phyloP scores from a whole-genome alignment of 176 grass and related monocot species.

The Triticum turgidum region DNA sequence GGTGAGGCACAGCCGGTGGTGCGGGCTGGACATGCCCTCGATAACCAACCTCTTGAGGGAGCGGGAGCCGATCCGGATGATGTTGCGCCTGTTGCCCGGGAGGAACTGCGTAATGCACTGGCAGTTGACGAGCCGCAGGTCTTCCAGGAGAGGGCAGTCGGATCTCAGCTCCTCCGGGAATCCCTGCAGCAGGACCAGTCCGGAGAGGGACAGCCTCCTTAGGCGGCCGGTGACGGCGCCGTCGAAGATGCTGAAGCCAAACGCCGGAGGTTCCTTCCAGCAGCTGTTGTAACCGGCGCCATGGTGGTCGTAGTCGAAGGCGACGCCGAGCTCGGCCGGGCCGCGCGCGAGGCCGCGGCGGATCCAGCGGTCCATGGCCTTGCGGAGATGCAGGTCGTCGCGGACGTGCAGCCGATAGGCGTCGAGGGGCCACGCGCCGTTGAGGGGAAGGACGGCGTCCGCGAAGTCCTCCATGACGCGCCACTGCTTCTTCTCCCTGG shows the following conservation, averaged over 20 bases:
- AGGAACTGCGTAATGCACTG: neutral
- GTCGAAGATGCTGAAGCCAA: neutral
- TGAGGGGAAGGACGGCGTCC: neutral
- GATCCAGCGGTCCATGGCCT: neutral
- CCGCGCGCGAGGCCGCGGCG: constrained; percentile 1
- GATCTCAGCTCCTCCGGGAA: neutral
- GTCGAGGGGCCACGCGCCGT: neutral
- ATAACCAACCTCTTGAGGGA: neutral
- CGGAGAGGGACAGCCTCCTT: neutral
- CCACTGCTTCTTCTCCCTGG: neutral
- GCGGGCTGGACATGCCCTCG: neutral
- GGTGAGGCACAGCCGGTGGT: neutral
- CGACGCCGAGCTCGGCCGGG: neutral
- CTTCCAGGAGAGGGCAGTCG: neutral
- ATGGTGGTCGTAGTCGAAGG: neutral
- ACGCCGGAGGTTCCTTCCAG: neutral
- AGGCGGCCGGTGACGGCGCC: neutral
- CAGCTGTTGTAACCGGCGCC: too few species aligned
- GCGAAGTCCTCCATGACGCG: neutral
- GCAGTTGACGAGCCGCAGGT: neutral
- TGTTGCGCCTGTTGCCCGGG: too few species aligned
- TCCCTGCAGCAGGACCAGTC: neutral
- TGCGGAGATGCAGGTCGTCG: neutral
- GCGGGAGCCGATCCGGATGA: neutral
- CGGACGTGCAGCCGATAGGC: neutral